These are phyloP conservation scores for Pythium vanterpoolii DNA, from an alignment of 352 stramenopile species.

Conservation along the genomic window DNA sequence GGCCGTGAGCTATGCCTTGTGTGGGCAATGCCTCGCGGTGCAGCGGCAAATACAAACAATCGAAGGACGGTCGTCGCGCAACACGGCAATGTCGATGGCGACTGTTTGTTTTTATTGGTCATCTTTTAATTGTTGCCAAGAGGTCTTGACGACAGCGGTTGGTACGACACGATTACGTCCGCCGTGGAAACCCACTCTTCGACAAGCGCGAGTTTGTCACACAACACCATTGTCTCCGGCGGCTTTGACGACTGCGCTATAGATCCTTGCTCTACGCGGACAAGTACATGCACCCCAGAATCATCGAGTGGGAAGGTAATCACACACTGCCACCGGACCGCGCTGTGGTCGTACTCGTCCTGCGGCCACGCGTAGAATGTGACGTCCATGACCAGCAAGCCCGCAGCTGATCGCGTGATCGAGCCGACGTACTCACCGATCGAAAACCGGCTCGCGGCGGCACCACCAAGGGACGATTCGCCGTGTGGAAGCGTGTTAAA, in stretches of 20 bases:
- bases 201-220: background rate
- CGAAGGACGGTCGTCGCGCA: no score
- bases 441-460: background rate
- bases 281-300: background rate
- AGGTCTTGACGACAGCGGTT: background rate
- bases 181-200: background rate
- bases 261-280: background rate
- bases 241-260: background rate
- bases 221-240: background rate
- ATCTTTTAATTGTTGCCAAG: no score
- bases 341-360: background rate
- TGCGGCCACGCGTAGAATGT: background rate
- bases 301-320: background rate
- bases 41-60: no score
- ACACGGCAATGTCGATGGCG: no score
- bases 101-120: no score
- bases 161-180: background rate
- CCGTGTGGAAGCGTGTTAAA: background rate
- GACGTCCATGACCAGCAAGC: background rate
- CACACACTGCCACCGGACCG: background rate
- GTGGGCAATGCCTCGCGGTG: no score
- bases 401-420: background rate
- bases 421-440: background rate
- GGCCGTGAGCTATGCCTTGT: conserved; percentile 19
- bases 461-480: background rate